Conservation (phyloP, 176 grass and related monocot genomes). For the Areca catechu region DNA sequence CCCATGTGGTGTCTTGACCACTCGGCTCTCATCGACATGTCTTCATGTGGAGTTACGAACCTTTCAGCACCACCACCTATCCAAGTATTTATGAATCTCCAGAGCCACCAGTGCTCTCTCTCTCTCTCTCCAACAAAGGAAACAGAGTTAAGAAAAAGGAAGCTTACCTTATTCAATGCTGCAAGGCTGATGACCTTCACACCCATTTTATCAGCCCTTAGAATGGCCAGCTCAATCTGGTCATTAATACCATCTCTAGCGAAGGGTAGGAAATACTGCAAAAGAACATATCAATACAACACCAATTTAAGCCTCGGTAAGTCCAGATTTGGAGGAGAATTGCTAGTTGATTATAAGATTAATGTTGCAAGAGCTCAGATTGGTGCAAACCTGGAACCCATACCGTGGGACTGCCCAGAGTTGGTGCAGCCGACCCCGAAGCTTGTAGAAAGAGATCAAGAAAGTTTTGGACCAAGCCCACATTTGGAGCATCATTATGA, state of each 20-base stretch:
- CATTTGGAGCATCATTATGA: constrained; percentile 47
- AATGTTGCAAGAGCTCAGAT: no score
- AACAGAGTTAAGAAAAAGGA: background rate
- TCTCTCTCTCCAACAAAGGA: no score
- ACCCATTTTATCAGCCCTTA: constrained; percentile 66
- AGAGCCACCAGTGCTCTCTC: no score
- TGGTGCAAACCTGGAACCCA: constrained; percentile 61
- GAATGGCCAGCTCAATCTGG: constrained; percentile 77
- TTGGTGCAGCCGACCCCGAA: constrained; percentile 45
- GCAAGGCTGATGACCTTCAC: constrained; percentile 86
- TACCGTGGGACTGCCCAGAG: constrained; percentile 55
- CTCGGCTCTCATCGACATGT: no score
- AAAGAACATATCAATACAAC: background rate
- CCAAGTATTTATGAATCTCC: no score
- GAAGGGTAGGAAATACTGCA: constrained; percentile 75
- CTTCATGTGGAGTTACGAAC: no score
- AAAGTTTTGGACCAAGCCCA: constrained; percentile 85
- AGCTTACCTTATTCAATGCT: constrained; percentile 77
- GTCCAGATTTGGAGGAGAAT: no score
- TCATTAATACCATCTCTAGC: constrained; percentile 72
- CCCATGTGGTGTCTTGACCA: no score
- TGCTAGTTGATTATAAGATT: no score
- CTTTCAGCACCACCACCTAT: no score
- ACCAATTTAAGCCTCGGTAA: background rate
- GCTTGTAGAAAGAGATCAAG: constrained; percentile 49